Percentiles rank a stretch among this genome's conserved stretches.
Evolutionary conservation across 805 yeast genomes (phyloP).

Genomic region (Pichia manshurica): DNA sequence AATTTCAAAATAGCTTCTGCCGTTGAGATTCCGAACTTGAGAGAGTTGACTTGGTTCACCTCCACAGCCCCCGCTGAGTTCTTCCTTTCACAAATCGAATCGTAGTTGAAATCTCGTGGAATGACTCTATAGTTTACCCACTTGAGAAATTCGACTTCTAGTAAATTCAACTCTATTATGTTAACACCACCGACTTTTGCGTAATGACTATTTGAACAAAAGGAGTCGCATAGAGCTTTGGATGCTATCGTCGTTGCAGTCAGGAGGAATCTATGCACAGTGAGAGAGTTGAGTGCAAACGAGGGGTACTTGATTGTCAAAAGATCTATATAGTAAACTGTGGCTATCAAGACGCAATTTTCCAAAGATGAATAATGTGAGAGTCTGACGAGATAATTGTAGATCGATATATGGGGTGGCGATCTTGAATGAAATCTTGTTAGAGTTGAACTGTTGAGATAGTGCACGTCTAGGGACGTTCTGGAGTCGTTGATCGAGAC

Average conservation of each 20-base stretch:
- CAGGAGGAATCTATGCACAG: constrained; percentile 85
- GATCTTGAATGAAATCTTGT: constrained; percentile 92
- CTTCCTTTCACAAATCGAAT: constrained; percentile 23
- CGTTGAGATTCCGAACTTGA: constrained; percentile 26
- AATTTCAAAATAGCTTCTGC: constrained; percentile 39
- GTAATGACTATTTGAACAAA: constrained; percentile 88
- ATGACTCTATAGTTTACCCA: constrained; percentile 75
- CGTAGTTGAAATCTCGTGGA: constrained; percentile 44
- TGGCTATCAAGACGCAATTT: constrained; percentile 70
- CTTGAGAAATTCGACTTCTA: constrained; percentile 81
- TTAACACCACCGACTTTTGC: constrained; percentile 96
- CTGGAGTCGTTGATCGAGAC: constrained; percentile 64
- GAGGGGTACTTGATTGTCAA: constrained; percentile 69
- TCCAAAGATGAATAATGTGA: constrained; percentile 82
- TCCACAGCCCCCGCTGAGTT: constrained; percentile 23
- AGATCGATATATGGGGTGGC: constrained; percentile 82
- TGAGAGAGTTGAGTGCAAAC: constrained; percentile 81
- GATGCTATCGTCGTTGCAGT: constrained; percentile 90
- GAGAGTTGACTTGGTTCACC: constrained; percentile 17
- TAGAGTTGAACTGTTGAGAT: constrained; percentile 38
- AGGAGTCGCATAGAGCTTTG: constrained; percentile 88
- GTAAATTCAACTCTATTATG: constrained; percentile 70
- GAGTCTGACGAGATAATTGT: constrained; percentile 68
- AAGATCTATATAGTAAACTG: constrained; percentile 87
- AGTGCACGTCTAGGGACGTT: constrained; percentile 26